Base-by-base conservation (phyloP, 345 rosid genomes). In the Cardiospermum halicacabum region DNA sequence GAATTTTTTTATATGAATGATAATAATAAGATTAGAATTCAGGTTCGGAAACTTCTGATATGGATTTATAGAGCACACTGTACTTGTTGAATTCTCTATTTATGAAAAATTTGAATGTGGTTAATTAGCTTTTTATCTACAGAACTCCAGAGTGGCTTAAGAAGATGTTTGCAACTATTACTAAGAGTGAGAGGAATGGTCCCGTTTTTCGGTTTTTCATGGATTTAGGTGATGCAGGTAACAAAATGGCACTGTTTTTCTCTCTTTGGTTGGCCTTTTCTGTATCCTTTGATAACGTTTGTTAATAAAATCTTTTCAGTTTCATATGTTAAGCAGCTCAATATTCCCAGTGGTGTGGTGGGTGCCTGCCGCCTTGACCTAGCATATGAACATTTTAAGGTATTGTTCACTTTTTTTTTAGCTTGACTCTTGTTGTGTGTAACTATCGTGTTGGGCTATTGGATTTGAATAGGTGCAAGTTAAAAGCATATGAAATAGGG, bases 361-460 rank as follows among this genome's bases (percentile, higher is more conserved):
- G 99, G 97, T 43, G 89, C 99, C 72, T 94, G 97, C 79, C 91
- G 89, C 11, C 95, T 94, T 77, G 99, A 91, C 81, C 80, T 89
- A 75, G 97, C 99, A n/a, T 94, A 89, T 67, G 96, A 91, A 61
- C 95, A 89, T 81, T 94, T 94, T 80, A 94, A 94, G 99, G 99
- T 91, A 84, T 27, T 60, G 54, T 19, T 72, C 40, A 28, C 67
- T 51, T 40, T 56, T 64, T 34, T 65, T 57, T 11, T n/a, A n/a
- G n/a, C n/a, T 64, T 2, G 19, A 21, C 21, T 31, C 40, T 57
- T 18, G 60, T 74, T 25, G 28, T 58, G 26, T 69, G 16, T 39
- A 56, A 56, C 47, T 47, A 18, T 47, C 48, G 22, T 24, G 45
- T 26, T 50, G 45, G 61, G 25, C 63, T 30, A 11, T 32, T 49